Conservation (phyloP, 129 eudicot species). For the Logfia minima region DNA sequence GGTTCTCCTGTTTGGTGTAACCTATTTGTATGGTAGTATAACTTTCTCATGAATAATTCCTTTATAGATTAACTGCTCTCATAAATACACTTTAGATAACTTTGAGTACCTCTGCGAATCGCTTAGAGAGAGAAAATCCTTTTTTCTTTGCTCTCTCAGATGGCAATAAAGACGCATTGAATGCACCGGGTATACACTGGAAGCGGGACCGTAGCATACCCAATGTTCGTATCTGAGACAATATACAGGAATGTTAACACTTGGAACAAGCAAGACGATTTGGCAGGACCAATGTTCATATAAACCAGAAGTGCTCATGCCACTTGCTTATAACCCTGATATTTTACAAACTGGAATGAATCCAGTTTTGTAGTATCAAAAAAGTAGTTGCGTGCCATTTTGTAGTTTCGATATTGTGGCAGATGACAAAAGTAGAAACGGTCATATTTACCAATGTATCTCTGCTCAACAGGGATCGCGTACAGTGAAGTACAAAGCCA, state of each 20-base stretch:
- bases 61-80: conserved; percentile 3
- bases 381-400: neutral
- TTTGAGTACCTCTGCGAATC: conserved; percentile 66
- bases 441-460: neutral
- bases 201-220: conserved; percentile 92
- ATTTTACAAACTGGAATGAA: neutral
- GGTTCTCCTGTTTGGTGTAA: conserved; percentile 74
- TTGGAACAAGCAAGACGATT: conserved; percentile 15
- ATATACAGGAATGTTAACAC: conserved; percentile 22
- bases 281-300: conserved; percentile 1
- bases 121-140: conserved; percentile 76
- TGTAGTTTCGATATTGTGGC: neutral
- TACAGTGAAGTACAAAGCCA: neutral
- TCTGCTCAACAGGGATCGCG: neutral
- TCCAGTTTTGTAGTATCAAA: neutral
- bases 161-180: conserved; percentile 80
- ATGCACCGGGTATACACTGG: conserved; percentile 96
- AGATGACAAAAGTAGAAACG: neutral
- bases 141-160: conserved; percentile 59
- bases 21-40: conserved; percentile 45
- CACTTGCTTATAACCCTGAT: neutral
- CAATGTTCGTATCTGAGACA: conserved; percentile 81
- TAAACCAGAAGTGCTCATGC: neutral
- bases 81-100: conserved; percentile 13
- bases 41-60: conserved; percentile 18